Percentiles rank a stretch among this genome's conserved stretches.
These are phyloP conservation scores for Agaricales sp. DNA, from an alignment of 1,284 basidiomycete genomes.

Conservation along the genomic window DNA sequence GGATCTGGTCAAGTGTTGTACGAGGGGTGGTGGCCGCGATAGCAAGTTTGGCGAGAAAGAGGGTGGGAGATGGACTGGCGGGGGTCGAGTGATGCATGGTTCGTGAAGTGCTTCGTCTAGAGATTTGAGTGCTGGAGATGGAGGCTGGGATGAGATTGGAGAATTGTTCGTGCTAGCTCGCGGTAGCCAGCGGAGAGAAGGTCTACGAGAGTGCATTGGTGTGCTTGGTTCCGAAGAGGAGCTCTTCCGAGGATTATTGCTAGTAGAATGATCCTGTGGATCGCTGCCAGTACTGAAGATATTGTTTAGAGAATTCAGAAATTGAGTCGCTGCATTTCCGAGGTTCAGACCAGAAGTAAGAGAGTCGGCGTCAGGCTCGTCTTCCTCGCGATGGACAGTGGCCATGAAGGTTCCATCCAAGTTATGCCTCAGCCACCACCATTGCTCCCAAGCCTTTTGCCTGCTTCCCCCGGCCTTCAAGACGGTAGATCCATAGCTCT, in stretches of 20 bases:
- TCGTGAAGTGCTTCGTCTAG: slow-evolving; percentile 32
- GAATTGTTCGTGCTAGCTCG: slow-evolving; percentile 10
- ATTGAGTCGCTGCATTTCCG: not conserved
- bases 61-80: slow-evolving; percentile 34
- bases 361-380: not conserved
- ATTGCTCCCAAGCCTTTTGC: slow-evolving; percentile 44
- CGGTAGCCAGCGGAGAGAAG: slow-evolving; percentile 7
- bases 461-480: slow-evolving; percentile 36
- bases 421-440: slow-evolving; percentile 11
- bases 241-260: too few relatives aligned
- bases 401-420: slow-evolving; percentile 1
- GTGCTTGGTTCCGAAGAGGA: slow-evolving; percentile 1
- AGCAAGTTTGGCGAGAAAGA: slow-evolving; percentile 23
- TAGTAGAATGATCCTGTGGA: too few relatives aligned
- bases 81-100: slow-evolving; percentile 26
- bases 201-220: slow-evolving; percentile 8
- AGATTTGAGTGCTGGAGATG: slow-evolving; percentile 19
- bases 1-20: slow-evolving; percentile 49
- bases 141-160: slow-evolving; percentile 4
- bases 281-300: not conserved
- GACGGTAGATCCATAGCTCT: slow-evolving; percentile 31
- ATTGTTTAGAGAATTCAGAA: not conserved
- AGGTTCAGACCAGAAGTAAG: not conserved
- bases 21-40: slow-evolving; percentile 42
- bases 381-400: too few relatives aligned